Conservation (phyloP, 1,139 yeast genomes). For the Yarrowia galli region DNA sequence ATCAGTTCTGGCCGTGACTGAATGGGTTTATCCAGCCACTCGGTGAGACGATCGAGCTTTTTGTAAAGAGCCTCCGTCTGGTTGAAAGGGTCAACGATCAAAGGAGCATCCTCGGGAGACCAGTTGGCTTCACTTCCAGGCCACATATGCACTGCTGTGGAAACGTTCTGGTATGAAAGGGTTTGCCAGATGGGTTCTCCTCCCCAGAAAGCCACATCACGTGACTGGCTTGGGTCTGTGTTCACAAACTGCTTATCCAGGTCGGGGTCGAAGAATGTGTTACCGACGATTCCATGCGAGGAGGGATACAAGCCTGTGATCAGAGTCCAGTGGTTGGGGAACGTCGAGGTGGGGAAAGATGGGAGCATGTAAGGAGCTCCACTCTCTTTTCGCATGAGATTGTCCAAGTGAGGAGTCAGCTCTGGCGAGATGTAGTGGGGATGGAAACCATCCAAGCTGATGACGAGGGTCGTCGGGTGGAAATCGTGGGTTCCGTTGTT, state of each 20-base stretch:
- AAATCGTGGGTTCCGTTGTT: constrained; percentile 76
- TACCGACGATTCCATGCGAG: constrained; percentile 87
- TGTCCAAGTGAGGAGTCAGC: constrained; percentile 74
- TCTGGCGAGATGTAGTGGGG: constrained; percentile 80
- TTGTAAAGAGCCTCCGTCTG: constrained; percentile 64
- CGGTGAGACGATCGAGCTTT: constrained; percentile 64
- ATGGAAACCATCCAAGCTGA: constrained; percentile 88
- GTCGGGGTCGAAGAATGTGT: constrained; percentile 74
- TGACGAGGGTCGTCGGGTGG: constrained; percentile 76
- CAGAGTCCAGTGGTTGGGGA: constrained; percentile 91
- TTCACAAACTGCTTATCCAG: constrained; percentile 66
- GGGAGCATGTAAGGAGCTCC: constrained; percentile 88
- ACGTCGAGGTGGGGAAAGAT: constrained; percentile 86
- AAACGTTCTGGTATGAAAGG: constrained; percentile 68
- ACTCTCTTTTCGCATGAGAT: constrained; percentile 60
- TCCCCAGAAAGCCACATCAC: constrained; percentile 79
- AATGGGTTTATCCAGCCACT: constrained; percentile 69
- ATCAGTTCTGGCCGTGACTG: constrained; percentile 73
- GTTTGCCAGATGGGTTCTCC: constrained; percentile 92
- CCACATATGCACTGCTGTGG: constrained; percentile 93
- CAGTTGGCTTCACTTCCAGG: constrained; percentile 85
- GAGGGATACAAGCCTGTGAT: constrained; percentile 86
- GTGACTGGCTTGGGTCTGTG: constrained; percentile 64
- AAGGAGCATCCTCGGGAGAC: constrained; percentile 52
- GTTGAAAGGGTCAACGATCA: constrained; percentile 67